Evolutionary conservation across 495 filamentous ascomycete species (phyloP).

Genomic region (Thozetella sp.): DNA sequence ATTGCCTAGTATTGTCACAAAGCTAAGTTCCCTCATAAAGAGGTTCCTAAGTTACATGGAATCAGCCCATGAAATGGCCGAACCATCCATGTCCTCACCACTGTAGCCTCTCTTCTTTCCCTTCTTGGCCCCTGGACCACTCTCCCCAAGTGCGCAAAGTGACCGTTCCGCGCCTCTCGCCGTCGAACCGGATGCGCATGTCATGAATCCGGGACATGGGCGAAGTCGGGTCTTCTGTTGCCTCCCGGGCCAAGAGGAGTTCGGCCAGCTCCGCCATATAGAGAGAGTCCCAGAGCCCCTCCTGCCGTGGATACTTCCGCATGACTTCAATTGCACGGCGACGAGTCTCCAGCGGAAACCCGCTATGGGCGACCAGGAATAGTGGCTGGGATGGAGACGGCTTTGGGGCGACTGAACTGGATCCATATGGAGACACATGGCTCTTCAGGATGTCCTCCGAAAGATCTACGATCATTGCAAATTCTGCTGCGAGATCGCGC

Average conservation of each 20-base stretch:
- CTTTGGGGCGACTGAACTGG: not conserved
- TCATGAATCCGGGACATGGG: slow-evolving; percentile 5
- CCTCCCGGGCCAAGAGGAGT: not conserved
- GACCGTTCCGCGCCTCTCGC: not conserved
- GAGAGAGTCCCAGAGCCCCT: not conserved
- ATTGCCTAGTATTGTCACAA: no score
- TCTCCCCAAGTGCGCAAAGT: slow-evolving; percentile 2
- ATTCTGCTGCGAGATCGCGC: not conserved
- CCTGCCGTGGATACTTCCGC: not conserved
- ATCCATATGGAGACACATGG: not conserved
- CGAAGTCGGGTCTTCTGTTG: not conserved
- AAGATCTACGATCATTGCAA: not conserved
- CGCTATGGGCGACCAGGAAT: slow-evolving; percentile 5
- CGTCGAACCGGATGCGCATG: slow-evolving; percentile 1
- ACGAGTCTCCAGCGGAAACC: not conserved
- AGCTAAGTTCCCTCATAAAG: no score
- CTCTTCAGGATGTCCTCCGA: not conserved
- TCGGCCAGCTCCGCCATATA: slow-evolving; percentile 4
- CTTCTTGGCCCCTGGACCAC: not conserved
- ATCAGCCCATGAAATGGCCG: no score
- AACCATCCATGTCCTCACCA: not conserved
- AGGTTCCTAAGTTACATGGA: no score
- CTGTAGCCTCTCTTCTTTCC: not conserved
- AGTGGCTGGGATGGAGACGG: not conserved
- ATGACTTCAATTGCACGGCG: not conserved